Percentiles rank a stretch among this genome's conserved stretches.
These are phyloP conservation scores for Diophrys sp. DNA, from an alignment of 73 alveolate species.

Conservation along the genomic window DNA sequence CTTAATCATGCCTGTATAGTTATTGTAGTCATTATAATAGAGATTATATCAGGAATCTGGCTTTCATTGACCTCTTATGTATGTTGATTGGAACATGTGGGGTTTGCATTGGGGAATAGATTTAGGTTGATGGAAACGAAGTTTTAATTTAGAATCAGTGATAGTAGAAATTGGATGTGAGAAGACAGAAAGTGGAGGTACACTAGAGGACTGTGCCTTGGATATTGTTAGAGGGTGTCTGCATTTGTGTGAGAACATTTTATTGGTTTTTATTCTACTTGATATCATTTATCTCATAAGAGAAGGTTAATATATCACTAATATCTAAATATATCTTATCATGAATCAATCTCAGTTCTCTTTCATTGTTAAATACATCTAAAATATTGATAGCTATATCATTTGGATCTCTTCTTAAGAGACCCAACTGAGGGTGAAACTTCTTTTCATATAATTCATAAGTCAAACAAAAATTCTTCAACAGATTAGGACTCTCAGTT, in stretches of 20 bases:
- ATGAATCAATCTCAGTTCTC: slow-evolving; percentile 4
- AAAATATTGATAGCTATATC: neutral
- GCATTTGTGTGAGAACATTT: slow-evolving; percentile 9
- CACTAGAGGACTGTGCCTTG: slow-evolving; percentile 7
- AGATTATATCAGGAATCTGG: slow-evolving; percentile 3
- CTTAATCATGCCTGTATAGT: neutral
- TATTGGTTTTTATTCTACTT: slow-evolving; percentile 13
- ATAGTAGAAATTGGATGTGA: neutral
- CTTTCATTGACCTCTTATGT: slow-evolving; percentile 6
- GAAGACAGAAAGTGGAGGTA: neutral
- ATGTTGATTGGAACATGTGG: slow-evolving; percentile 18
- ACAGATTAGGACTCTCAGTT: neutral
- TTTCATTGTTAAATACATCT: slow-evolving; percentile 2
- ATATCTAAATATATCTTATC: slow-evolving; percentile 5
- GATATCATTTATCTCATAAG: slow-evolving; percentile 1
- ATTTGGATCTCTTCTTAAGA: neutral
- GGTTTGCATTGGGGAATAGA: neutral
- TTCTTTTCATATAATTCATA: slow-evolving; percentile 4
- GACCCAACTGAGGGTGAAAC: neutral
- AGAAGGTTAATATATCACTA: slow-evolving; percentile 7
- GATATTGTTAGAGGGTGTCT: slow-evolving; percentile 12
- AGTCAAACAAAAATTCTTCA: neutral
- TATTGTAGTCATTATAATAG: neutral
- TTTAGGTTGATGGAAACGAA: neutral
- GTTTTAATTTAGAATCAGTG: neutral